Conservation (phyloP, 495 filamentous ascomycete species). For the Chlorociboria aeruginascens region DNA sequence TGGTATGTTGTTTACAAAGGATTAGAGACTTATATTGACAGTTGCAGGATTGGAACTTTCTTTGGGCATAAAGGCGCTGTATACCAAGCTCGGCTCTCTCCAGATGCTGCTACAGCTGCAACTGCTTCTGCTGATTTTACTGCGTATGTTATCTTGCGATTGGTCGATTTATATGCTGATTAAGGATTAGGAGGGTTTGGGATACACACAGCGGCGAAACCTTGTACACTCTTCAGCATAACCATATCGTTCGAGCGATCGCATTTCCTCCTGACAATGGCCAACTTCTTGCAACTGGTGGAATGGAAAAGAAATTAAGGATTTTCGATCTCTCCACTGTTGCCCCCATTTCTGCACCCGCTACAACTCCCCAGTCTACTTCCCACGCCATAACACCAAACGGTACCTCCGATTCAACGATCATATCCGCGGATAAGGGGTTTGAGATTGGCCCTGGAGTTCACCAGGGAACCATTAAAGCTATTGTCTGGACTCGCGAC, state of each 20-base stretch:
- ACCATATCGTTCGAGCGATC: slow-evolving; percentile 88
- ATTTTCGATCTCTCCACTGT: slow-evolving; percentile 70
- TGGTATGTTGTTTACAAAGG: slow-evolving; percentile 40
- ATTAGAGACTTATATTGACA: not conserved
- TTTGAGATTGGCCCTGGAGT: slow-evolving; percentile 80
- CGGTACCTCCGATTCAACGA: slow-evolving; percentile 15
- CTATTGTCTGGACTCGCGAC: slow-evolving; percentile 82
- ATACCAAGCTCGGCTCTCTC: slow-evolving; percentile 85
- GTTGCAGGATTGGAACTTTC: slow-evolving; percentile 83
- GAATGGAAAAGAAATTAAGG: slow-evolving; percentile 90
- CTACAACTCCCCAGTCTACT: slow-evolving; percentile 1
- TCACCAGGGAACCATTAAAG: slow-evolving; percentile 82
- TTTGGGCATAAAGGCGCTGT: slow-evolving; percentile 96
- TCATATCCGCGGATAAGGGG: slow-evolving; percentile 37
- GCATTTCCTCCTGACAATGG: slow-evolving; percentile 76
- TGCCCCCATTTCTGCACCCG: slow-evolving; percentile 4
- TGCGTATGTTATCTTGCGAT: slow-evolving; percentile 43
- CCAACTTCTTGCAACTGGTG: slow-evolving; percentile 76
- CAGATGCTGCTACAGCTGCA: slow-evolving; percentile 77
- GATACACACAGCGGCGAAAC: slow-evolving; percentile 91
- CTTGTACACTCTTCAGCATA: slow-evolving; percentile 74
- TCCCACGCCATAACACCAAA: slow-evolving; percentile 4
- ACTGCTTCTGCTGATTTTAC: slow-evolving; percentile 95
- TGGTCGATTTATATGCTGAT: slow-evolving; percentile 1
- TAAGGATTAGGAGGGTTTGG: slow-evolving; percentile 67